Conservation (phyloP, 495 filamentous ascomycete genomes). For the Talaromyces ruber region DNA sequence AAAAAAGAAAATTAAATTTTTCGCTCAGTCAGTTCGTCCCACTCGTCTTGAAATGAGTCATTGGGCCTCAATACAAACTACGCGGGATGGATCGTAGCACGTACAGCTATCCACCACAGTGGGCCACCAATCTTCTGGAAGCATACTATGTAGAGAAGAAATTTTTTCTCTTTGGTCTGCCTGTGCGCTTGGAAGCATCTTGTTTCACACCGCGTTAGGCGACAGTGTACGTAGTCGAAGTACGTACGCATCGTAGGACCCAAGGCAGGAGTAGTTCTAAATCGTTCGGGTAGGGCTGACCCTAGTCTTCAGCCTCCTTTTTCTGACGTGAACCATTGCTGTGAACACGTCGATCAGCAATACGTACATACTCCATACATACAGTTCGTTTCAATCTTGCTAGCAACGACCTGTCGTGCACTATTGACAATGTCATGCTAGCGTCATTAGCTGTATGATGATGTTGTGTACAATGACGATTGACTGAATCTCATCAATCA, state of each 20-base stretch:
- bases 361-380: background rate
- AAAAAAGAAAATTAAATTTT: background rate
- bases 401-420: background rate
- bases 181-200: background rate
- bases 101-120: background rate
- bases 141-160: background rate
- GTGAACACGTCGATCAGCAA: background rate
- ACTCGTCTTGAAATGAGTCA: background rate
- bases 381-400: background rate
- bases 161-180: background rate
- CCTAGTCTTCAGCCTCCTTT: background rate
- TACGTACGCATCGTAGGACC: background rate
- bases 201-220: background rate
- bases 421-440: background rate
- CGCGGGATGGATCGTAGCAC: background rate
- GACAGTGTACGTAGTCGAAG: background rate
- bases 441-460: background rate
- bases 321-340: background rate
- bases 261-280: background rate
- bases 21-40: background rate
- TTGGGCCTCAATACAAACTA: background rate
- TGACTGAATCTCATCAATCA: background rate
- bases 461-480: background rate
- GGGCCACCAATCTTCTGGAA: background rate
- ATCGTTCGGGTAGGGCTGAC: background rate